phyloP scores from a whole-genome alignment of 129 eudicot species.

The Solidago caesia region DNA sequence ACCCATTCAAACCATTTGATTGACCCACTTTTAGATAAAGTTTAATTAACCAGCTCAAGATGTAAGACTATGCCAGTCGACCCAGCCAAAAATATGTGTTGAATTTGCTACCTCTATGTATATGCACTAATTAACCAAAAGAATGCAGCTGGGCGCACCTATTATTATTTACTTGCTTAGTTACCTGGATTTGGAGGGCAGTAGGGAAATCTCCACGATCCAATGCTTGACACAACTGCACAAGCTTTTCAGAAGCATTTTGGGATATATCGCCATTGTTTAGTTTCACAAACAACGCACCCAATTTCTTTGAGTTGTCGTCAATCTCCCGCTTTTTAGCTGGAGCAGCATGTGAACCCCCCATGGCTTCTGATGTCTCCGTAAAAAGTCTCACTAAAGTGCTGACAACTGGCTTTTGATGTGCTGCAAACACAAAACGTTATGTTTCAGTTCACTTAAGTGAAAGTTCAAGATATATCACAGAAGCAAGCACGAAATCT shows the following conservation, averaged over 20 bases:
- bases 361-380: slow-evolving; percentile 91
- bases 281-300: slow-evolving; percentile 78
- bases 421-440: slow-evolving; percentile 45
- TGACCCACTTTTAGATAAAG: neutral
- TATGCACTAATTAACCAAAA: neutral
- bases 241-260: slow-evolving; percentile 87
- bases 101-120: neutral
- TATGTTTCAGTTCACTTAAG: neutral
- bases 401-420: slow-evolving; percentile 74
- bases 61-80: neutral
- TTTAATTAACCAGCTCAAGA: neutral
- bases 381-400: slow-evolving; percentile 78
- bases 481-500: neutral
- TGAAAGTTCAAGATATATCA: neutral
- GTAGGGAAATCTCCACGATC: slow-evolving; percentile 79
- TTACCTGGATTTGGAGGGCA: slow-evolving; percentile 88
- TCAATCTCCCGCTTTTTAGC: slow-evolving; percentile 93
- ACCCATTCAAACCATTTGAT: neutral
- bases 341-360: slow-evolving; percentile 76
- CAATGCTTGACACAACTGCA: slow-evolving; percentile 84
- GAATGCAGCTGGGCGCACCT: neutral
- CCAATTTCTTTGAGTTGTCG: slow-evolving; percentile 91
- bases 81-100: neutral
- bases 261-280: slow-evolving; percentile 86
- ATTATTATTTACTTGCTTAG: neutral